A percentile compares a stretch with the other conserved stretches of the same genome.
Conservation (phyloP, 768 basidiomycete species). For the Clitopilus hobsonii region DNA sequence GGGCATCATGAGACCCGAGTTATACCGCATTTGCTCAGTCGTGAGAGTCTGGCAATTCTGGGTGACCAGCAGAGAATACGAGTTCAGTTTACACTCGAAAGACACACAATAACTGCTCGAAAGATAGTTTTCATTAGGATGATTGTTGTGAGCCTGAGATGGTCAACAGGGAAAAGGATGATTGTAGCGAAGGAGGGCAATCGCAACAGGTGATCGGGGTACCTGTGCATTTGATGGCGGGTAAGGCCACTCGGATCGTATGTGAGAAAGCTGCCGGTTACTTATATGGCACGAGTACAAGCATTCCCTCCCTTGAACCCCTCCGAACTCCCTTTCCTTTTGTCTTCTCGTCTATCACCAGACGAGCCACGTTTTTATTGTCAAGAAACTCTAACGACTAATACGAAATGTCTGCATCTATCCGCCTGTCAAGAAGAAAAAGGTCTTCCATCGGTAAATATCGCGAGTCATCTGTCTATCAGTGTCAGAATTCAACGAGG, state of each 20-base stretch:
- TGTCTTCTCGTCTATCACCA: neutral
- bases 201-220: neutral
- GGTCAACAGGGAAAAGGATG: neutral
- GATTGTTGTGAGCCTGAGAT: neutral
- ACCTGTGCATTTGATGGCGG: neutral
- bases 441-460: neutral
- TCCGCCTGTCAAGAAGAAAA: slow-evolving; percentile 1
- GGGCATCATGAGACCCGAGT: neutral
- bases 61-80: too few species aligned
- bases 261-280: neutral
- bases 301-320: neutral
- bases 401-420: neutral
- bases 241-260: neutral
- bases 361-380: neutral
- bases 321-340: neutral
- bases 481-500: neutral
- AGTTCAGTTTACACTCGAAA: too few species aligned
- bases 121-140: neutral
- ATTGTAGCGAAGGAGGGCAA: neutral
- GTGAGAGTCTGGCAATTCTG: too few species aligned
- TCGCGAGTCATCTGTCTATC: neutral
- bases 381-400: neutral
- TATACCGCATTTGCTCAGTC: neutral
- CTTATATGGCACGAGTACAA: neutral
- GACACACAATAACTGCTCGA: neutral